Conservation (phyloP, 805 yeast species). For the Grigorovia transvaalensis region DNA sequence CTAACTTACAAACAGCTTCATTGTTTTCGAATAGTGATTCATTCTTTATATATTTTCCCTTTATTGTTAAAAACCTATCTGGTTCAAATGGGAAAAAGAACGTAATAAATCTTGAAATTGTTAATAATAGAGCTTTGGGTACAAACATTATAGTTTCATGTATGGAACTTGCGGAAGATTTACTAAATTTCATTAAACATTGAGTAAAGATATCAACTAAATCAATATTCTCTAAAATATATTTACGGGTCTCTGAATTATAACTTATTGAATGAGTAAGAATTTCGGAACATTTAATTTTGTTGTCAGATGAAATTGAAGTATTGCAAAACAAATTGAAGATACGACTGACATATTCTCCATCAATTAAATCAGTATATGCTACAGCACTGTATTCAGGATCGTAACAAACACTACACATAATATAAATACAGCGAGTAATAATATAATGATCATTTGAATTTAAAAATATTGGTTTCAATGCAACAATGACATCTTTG, state of each 20-base stretch:
- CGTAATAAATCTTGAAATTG: slow-evolving; percentile 46
- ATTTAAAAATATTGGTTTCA: slow-evolving; percentile 44
- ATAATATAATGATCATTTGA: slow-evolving; percentile 38
- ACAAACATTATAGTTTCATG: slow-evolving; percentile 65
- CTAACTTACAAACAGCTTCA: slow-evolving; percentile 28
- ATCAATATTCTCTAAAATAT: slow-evolving; percentile 38
- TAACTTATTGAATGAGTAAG: slow-evolving; percentile 34
- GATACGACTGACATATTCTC: slow-evolving; percentile 28
- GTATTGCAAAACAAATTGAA: slow-evolving; percentile 19
- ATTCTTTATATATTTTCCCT: slow-evolving; percentile 2
- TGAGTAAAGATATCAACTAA: slow-evolving; percentile 38
- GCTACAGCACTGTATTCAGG: not conserved
- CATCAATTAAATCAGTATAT: slow-evolving; percentile 12
- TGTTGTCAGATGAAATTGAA: slow-evolving; percentile 26
- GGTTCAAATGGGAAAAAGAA: slow-evolving; percentile 44
- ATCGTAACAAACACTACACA: slow-evolving; percentile 21
- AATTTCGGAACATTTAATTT: slow-evolving; percentile 31
- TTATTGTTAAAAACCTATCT: slow-evolving; percentile 20
- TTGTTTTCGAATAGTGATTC: slow-evolving; percentile 14
- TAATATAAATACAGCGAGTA: slow-evolving; percentile 13
- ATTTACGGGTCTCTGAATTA: slow-evolving; percentile 35
- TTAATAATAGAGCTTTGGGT: slow-evolving; percentile 53
- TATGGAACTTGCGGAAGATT: slow-evolving; percentile 31
- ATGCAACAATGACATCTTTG: slow-evolving; percentile 45
- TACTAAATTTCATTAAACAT: slow-evolving; percentile 44